Evolutionary conservation across 2,329 filamentous ascomycete species (phyloP).

Genomic region (Dactylellina leptospora): DNA sequence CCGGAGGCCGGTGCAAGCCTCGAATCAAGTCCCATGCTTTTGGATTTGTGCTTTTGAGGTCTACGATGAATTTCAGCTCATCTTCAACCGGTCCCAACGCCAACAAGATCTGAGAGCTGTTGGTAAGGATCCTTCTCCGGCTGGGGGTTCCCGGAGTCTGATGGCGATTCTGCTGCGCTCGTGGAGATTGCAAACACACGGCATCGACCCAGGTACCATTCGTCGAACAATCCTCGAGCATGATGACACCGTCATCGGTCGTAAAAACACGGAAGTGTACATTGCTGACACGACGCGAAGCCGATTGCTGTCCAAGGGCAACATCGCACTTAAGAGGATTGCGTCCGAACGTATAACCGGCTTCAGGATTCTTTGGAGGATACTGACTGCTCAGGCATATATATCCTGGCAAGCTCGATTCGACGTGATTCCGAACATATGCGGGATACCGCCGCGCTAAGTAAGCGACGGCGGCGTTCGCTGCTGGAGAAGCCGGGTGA

Average conservation of each 20-base stretch:
- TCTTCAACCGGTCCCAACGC: slow-evolving; percentile 60
- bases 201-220: slow-evolving; percentile 91
- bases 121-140: slow-evolving; percentile 58
- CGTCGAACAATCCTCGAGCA: slow-evolving; percentile 94
- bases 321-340: slow-evolving; percentile 77
- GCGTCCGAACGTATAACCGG: slow-evolving; percentile 88
- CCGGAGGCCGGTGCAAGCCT: slow-evolving; percentile 18
- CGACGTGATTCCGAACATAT: slow-evolving; percentile 41
- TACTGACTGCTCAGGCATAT: slow-evolving; percentile 54
- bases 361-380: slow-evolving; percentile 68
- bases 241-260: slow-evolving; percentile 83
- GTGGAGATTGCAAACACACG: slow-evolving; percentile 55
- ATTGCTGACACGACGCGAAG: slow-evolving; percentile 79
- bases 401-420: slow-evolving; percentile 49
- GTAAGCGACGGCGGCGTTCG: slow-evolving; percentile 54
- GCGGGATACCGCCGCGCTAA: slow-evolving; percentile 50
- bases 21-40: slow-evolving; percentile 47
- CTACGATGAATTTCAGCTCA: slow-evolving; percentile 83
- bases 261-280: slow-evolving; percentile 94
- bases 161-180: slow-evolving; percentile 37
- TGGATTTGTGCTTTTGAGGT: slow-evolving; percentile 69
- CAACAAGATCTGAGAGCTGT: slow-evolving; percentile 58
- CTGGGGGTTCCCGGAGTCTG: slow-evolving; percentile 52
- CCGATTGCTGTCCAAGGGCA: slow-evolving; percentile 71
- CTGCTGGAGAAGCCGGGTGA: slow-evolving; percentile 55